phyloP scores from a whole-genome alignment of 2,329 filamentous ascomycete species.

The Fusarium solani-melongenae region DNA sequence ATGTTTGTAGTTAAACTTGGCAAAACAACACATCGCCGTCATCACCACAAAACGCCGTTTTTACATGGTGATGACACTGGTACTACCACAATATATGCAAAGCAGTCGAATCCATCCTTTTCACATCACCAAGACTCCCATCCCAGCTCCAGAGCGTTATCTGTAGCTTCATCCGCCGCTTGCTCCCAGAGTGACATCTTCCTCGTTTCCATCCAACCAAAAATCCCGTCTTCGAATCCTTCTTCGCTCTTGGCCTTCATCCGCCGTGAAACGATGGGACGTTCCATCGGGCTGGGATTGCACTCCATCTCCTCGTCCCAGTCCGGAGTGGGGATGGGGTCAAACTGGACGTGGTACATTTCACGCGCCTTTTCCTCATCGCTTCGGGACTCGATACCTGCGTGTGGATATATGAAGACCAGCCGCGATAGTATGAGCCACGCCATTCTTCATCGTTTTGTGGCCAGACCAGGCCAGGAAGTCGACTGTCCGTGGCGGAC shows the following conservation, averaged over 20 bases:
- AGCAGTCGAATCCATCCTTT: background rate
- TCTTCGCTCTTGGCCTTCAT: background rate
- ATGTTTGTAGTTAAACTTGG: too few species aligned
- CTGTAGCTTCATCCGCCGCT: background rate
- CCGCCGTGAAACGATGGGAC: background rate
- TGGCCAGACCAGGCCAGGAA: background rate
- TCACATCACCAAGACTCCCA: background rate
- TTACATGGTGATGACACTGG: too few species aligned
- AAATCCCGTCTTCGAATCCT: background rate
- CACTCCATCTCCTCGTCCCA: background rate
- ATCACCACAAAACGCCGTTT: too few species aligned
- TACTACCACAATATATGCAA: background rate
- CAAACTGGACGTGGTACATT: background rate
- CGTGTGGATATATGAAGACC: background rate
- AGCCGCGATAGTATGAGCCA: background rate
- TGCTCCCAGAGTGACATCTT: background rate
- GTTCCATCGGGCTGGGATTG: background rate
- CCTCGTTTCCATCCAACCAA: background rate
- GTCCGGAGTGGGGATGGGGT: background rate
- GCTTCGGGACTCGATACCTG: background rate
- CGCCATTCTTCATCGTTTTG: background rate
- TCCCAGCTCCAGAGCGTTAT: background rate
- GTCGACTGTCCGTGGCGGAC: background rate
- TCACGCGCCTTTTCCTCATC: background rate
- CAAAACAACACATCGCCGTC: too few species aligned